These are phyloP conservation scores for Hypoxylon lienhwacheense DNA, from an alignment of 495 filamentous ascomycete species.

Conservation along the genomic window DNA sequence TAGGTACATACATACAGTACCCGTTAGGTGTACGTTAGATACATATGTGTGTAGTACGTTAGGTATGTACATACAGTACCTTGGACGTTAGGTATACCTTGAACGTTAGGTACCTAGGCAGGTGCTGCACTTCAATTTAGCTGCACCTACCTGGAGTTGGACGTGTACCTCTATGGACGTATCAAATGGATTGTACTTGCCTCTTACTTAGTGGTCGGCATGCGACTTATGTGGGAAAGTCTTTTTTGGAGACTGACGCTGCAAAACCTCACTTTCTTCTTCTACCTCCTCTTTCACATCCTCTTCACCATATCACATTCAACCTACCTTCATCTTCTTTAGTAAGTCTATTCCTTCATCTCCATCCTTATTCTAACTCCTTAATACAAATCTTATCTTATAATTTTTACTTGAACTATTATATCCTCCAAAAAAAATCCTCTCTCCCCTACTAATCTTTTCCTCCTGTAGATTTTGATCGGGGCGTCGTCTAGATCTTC, in stretches of 20 bases:
- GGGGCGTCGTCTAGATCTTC: conserved; percentile 31
- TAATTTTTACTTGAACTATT: neutral
- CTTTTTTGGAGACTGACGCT: conserved; percentile 39
- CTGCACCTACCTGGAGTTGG: neutral
- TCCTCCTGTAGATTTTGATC: conserved; percentile 34
- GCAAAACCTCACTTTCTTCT: conserved; percentile 43
- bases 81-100: too few relatives aligned
- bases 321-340: conserved; percentile 30
- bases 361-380: conserved; percentile 9
- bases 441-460: conserved; percentile 19
- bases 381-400: too few relatives aligned
- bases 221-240: conserved; percentile 39
- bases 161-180: neutral
- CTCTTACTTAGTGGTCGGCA: conserved; percentile 23
- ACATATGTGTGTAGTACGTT: too few relatives aligned
- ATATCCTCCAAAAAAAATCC: conserved; percentile 14
- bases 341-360: conserved; percentile 30
- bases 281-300: conserved; percentile 44
- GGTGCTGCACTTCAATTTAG: too few relatives aligned
- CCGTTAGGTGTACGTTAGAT: too few relatives aligned
- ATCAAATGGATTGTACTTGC: conserved; percentile 5
- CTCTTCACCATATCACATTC: conserved; percentile 34
- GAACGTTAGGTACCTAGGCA: too few relatives aligned
- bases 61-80: too few relatives aligned
- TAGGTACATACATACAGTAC: conserved; percentile 4